Conservation (phyloP, 139 green algal species). For the Nannochloris sp. region DNA sequence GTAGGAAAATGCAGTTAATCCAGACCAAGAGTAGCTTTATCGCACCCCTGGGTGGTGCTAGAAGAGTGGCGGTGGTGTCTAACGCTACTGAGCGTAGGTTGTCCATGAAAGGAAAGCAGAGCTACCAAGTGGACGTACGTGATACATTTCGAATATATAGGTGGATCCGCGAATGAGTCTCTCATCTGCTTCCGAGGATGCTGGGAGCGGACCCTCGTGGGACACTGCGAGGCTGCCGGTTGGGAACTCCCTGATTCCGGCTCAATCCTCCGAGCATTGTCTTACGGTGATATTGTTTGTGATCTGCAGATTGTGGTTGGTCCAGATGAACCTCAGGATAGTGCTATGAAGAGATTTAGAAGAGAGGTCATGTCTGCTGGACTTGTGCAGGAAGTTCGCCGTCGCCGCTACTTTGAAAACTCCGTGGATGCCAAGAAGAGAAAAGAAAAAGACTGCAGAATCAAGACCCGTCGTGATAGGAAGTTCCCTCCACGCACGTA, state of each 20-base stretch:
- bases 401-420: conserved; percentile 44
- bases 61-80: conserved; percentile 2
- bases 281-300: neutral
- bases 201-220: too few relatives aligned
- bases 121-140: conserved; percentile 19
- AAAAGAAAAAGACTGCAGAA: conserved; percentile 29
- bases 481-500: conserved; percentile 14
- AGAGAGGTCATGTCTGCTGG: conserved; percentile 26
- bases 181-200: too few relatives aligned
- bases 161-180: neutral
- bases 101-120: conserved; percentile 17
- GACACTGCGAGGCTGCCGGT: too few relatives aligned
- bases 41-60: neutral
- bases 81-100: conserved; percentile 8
- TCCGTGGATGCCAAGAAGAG: conserved; percentile 39
- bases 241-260: neutral
- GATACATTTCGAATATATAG: neutral
- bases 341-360: conserved; percentile 27
- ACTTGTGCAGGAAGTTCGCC: conserved; percentile 30
- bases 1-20: too few relatives aligned
- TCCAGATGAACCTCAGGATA: conserved; percentile 29
- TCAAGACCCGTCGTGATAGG: conserved; percentile 22
- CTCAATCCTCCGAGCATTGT: neutral
- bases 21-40: too few relatives aligned
- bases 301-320: conserved; percentile 25